A percentile compares a stretch with the other conserved stretches of the same genome.
Evolutionary conservation across 2,329 filamentous ascomycete species (phyloP).

Genomic region (Lojkania enalia): DNA sequence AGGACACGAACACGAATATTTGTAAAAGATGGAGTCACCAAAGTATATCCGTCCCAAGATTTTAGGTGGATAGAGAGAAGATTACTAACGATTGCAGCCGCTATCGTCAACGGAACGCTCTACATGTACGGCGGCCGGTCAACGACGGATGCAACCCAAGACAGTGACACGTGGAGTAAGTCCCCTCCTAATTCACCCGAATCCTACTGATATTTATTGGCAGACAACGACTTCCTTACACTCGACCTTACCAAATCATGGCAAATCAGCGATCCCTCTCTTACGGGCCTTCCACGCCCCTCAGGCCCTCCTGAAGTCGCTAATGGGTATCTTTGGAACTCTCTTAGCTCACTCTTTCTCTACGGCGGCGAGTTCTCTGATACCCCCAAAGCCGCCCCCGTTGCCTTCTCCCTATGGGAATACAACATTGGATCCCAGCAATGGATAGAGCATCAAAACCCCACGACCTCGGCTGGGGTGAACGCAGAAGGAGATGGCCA

Average conservation of each 20-base stretch:
- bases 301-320: conserved; percentile 72
- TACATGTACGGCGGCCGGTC: conserved; percentile 76
- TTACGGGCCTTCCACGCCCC: conserved; percentile 65
- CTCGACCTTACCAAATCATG: conserved; percentile 75
- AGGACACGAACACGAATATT: conserved; percentile 37
- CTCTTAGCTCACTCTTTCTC: conserved; percentile 68
- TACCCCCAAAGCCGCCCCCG: conserved; percentile 59
- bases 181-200: conserved; percentile 1
- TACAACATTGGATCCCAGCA: conserved; percentile 63
- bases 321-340: conserved; percentile 76
- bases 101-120: conserved; percentile 72
- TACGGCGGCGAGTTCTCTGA: conserved; percentile 77
- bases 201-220: conserved; percentile 13
- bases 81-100: conserved; percentile 47
- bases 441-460: conserved; percentile 67
- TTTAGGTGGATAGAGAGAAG: not conserved
- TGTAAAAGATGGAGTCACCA: conserved; percentile 46
- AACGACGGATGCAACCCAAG: conserved; percentile 61
- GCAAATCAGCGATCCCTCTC: conserved; percentile 64
- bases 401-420: conserved; percentile 67
- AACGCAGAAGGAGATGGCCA: conserved; percentile 60
- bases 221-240: conserved; percentile 68
- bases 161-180: conserved; percentile 70
- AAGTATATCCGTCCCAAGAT: conserved; percentile 14
- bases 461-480: conserved; percentile 65